Conservation (phyloP, 768 basidiomycete genomes). For the Russula sp. region DNA sequence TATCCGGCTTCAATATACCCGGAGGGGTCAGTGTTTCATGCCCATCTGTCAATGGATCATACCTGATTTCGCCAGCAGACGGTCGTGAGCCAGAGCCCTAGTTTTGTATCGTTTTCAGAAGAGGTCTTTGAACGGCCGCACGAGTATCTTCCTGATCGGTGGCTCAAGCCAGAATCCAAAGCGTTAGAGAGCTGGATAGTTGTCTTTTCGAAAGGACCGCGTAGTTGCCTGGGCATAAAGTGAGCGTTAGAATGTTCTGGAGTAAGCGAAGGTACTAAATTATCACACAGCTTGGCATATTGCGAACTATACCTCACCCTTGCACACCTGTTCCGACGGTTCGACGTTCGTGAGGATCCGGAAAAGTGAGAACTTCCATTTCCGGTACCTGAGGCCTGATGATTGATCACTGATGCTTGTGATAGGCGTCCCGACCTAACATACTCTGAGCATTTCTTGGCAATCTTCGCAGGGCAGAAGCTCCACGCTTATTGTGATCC, state of each 20-base stretch:
- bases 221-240: slow-evolving; percentile 32
- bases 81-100: slow-evolving; percentile 20
- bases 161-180: slow-evolving; percentile 19
- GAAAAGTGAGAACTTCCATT: neutral
- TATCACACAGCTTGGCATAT: slow-evolving; percentile 27
- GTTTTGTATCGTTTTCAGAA: slow-evolving; percentile 25
- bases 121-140: slow-evolving; percentile 26
- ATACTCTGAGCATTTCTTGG: slow-evolving; percentile 19
- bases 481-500: slow-evolving; percentile 22
- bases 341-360: slow-evolving; percentile 25
- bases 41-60: neutral
- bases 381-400: neutral
- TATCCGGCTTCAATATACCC: slow-evolving; percentile 18
- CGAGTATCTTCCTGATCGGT: slow-evolving; percentile 29
- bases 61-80: neutral
- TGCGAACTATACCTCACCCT: slow-evolving; percentile 31
- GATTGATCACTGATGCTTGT: neutral
- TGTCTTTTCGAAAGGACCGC: slow-evolving; percentile 30
- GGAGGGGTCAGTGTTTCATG: slow-evolving; percentile 19
- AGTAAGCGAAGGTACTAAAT: neutral
- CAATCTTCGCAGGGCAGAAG: slow-evolving; percentile 18
- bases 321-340: slow-evolving; percentile 30
- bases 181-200: slow-evolving; percentile 25
- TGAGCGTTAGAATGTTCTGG: neutral
- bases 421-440: slow-evolving; percentile 17